phyloP scores from a whole-genome alignment of 805 yeast species.

The Starmerella ratchasimensis region DNA sequence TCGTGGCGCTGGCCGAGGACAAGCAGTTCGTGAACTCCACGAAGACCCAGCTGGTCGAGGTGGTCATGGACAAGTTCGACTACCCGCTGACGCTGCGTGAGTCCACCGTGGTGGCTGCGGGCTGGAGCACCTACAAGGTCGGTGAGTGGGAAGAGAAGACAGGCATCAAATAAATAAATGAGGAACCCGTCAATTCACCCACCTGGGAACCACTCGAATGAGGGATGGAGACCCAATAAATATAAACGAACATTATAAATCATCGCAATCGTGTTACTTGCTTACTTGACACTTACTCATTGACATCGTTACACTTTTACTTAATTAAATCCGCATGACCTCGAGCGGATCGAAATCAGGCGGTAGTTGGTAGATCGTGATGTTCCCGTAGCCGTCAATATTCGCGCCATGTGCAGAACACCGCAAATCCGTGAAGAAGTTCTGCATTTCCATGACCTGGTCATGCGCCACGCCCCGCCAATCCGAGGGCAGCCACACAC shows the following conservation, averaged over 20 bases:
- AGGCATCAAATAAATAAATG: conserved; percentile 11
- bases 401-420: conserved; percentile 24
- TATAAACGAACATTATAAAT: no score
- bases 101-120: conserved; percentile 13
- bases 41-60: conserved; percentile 42
- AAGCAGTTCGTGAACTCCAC: conserved; percentile 27
- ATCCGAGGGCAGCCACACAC: conserved; percentile 36
- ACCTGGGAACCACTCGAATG: no score
- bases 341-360: conserved; percentile 19
- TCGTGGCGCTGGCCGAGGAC: conserved; percentile 28
- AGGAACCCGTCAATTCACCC: no score
- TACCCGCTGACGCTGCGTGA: conserved; percentile 45
- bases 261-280: no score
- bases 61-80: conserved; percentile 44
- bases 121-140: conserved; percentile 14
- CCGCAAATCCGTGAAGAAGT: conserved; percentile 19
- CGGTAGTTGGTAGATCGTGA: conserved; percentile 18
- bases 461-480: conserved; percentile 27
- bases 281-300: no score
- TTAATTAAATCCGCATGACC: conserved; percentile 3
- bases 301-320: no score
- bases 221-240: no score
- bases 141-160: conserved; percentile 13
- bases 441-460: conserved; percentile 23
- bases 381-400: conserved; percentile 17